Evolutionary conservation across 495 filamentous ascomycete genomes (phyloP).

Genomic region (Neurospora sp.): DNA sequence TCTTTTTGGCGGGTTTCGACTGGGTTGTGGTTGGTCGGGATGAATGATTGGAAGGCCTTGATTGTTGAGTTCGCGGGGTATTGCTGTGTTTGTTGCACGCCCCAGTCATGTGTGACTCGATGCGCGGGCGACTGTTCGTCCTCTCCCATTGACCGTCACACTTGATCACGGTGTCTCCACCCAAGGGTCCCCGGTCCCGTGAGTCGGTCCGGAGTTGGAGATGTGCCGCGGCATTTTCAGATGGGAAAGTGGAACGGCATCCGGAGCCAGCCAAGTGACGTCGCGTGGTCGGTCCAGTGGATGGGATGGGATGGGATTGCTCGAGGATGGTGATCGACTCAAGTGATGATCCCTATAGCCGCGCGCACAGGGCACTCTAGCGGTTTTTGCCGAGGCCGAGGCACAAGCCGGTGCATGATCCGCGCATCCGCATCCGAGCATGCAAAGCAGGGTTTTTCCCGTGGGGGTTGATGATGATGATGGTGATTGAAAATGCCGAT

Average conservation of each 20-base stretch:
- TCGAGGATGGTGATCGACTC: neutral
- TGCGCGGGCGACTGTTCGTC: neutral
- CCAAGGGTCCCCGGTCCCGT: neutral
- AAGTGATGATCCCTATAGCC: neutral
- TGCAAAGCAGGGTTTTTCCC: neutral
- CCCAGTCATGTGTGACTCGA: neutral
- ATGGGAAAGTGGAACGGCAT: neutral
- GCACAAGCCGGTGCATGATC: neutral
- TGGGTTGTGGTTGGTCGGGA: neutral
- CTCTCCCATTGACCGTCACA: neutral
- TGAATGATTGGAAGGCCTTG: neutral
- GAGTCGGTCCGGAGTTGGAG: neutral
- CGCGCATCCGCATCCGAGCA: neutral
- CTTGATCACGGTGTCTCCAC: neutral
- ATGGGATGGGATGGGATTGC: neutral
- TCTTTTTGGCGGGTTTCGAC: neutral
- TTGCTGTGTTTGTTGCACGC: neutral
- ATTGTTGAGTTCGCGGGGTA: neutral
- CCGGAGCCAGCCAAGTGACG: neutral
- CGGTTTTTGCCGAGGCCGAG: neutral
- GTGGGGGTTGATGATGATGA: neutral
- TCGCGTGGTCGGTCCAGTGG: neutral
- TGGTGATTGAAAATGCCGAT: neutral
- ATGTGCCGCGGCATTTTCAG: neutral
- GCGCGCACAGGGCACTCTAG: neutral